Conservation (phyloP, 2,329 filamentous ascomycete species). For the Tolypocladium guangdongense region DNA sequence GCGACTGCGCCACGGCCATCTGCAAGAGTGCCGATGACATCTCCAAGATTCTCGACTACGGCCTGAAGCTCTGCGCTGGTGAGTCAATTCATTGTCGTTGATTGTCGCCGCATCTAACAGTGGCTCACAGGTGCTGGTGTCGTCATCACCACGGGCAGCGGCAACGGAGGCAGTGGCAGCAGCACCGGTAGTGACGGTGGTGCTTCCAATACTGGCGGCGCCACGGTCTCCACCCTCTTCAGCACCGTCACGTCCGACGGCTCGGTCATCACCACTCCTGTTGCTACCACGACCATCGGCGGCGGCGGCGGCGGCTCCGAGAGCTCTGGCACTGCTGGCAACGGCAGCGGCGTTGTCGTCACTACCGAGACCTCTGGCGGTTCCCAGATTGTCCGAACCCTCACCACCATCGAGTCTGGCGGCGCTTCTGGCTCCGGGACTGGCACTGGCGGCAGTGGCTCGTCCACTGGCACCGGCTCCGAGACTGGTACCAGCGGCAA, state of each 20-base stretch:
- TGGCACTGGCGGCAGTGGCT: constrained; percentile 6
- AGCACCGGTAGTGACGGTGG: not conserved
- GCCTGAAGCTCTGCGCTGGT: constrained; percentile 27
- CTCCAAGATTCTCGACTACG: constrained; percentile 25
- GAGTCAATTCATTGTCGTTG: constrained; percentile 6
- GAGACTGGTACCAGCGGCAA: not conserved
- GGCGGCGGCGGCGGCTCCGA: not conserved
- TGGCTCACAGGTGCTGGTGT: constrained; percentile 19
- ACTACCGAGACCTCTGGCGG: constrained; percentile 14
- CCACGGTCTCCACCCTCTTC: constrained; percentile 23
- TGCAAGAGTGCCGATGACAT: constrained; percentile 26
- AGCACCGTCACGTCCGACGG: constrained; percentile 24
- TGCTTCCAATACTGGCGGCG: not conserved
- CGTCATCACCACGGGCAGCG: constrained; percentile 14
- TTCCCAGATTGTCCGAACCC: constrained; percentile 13
- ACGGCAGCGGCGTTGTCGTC: constrained; percentile 7
- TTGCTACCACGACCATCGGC: constrained; percentile 23
- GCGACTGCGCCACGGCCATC: constrained; percentile 36
- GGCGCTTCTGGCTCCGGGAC: constrained; percentile 9
- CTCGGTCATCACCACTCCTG: constrained; percentile 21
- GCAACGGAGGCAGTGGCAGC: constrained; percentile 1
- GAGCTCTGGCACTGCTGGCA: constrained; percentile 7
- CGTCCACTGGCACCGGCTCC: constrained; percentile 3
- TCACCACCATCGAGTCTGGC: constrained; percentile 13
- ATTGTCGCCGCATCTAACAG: constrained; percentile 7